Conservation (phyloP, 495 filamentous ascomycete genomes). For the Saxophila tyrrhenica region DNA sequence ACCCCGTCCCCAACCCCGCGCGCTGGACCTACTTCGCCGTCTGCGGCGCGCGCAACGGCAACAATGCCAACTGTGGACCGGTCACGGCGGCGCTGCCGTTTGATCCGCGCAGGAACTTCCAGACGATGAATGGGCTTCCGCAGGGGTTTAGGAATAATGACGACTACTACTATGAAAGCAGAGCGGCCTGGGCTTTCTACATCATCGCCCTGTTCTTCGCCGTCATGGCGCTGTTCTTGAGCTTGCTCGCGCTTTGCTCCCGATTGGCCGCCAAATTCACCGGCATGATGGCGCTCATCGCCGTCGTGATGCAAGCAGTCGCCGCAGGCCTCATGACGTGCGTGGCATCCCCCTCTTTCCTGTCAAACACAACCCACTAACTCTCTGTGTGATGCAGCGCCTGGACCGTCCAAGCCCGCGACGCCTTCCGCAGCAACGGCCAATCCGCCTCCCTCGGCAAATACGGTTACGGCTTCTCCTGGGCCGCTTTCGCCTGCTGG, state of each 20-base stretch:
- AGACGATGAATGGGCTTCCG: constrained; percentile 45
- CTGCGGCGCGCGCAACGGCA: constrained; percentile 44
- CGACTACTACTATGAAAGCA: constrained; percentile 52
- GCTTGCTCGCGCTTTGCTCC: constrained; percentile 50
- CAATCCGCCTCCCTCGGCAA: constrained; percentile 50
- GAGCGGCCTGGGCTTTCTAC: constrained; percentile 64
- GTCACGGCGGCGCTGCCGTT: constrained; percentile 51
- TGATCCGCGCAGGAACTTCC: constrained; percentile 51
- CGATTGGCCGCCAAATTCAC: constrained; percentile 50
- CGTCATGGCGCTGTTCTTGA: constrained; percentile 46
- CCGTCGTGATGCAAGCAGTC: constrained; percentile 52
- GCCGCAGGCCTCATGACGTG: constrained; percentile 61
- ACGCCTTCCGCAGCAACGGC: constrained; percentile 50
- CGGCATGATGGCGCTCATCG: constrained; percentile 42
- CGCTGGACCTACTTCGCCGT: constrained; percentile 86
- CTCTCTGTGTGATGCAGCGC: constrained; percentile 36
- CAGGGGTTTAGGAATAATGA: constrained; percentile 37
- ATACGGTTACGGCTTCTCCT: constrained; percentile 77
- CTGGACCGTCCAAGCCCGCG: constrained; percentile 64
- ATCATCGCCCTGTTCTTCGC: constrained; percentile 58
- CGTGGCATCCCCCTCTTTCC: constrained; percentile 29
- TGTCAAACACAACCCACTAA: not conserved
- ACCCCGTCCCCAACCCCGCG: constrained; percentile 44
- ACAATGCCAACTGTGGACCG: constrained; percentile 43
- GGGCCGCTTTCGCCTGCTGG: constrained; percentile 61